phyloP scores from a whole-genome alignment of 1,284 basidiomycete species.

The Austropuccinia psidii region DNA sequence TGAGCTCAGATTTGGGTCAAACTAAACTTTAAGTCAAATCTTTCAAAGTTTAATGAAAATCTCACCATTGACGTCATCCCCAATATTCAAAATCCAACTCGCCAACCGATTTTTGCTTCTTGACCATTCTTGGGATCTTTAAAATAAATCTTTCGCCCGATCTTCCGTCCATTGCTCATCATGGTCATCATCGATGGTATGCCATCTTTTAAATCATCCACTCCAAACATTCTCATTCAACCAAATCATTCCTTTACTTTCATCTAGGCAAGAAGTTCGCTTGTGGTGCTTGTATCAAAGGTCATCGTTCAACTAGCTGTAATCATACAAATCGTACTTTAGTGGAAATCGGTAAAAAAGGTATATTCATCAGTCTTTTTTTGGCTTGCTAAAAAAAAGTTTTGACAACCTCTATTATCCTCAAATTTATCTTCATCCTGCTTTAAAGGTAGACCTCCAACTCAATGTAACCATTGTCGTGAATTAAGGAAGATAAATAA shows the following conservation, averaged over 20 bases:
- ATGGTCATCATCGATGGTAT: constrained; percentile 16
- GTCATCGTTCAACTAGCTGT: constrained; percentile 20
- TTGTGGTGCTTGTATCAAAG: constrained; percentile 22
- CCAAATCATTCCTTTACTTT: neutral
- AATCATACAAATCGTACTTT: constrained; percentile 18
- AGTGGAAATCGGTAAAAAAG: constrained; percentile 25
- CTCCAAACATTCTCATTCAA: neutral
- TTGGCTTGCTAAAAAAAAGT: neutral
- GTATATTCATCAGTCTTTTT: neutral
- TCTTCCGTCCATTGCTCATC: too few species aligned
- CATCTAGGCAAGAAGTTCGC: constrained; percentile 26
- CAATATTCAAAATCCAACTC: too few species aligned
- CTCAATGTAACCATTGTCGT: constrained; percentile 26
- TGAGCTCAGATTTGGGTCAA: too few species aligned
- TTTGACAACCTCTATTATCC: neutral
- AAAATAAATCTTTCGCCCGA: too few species aligned
- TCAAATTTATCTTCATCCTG: neutral
- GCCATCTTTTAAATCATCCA: neutral
- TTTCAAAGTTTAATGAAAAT: too few species aligned
- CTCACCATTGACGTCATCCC: too few species aligned
- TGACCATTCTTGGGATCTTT: too few species aligned
- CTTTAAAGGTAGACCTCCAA: constrained; percentile 21
- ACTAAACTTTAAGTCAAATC: too few species aligned
- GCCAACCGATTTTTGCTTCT: too few species aligned
- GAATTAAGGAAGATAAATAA: constrained; percentile 15